phyloP scores from a whole-genome alignment of 2,329 filamentous ascomycete species.

The Cladobotryum mycophilum region DNA sequence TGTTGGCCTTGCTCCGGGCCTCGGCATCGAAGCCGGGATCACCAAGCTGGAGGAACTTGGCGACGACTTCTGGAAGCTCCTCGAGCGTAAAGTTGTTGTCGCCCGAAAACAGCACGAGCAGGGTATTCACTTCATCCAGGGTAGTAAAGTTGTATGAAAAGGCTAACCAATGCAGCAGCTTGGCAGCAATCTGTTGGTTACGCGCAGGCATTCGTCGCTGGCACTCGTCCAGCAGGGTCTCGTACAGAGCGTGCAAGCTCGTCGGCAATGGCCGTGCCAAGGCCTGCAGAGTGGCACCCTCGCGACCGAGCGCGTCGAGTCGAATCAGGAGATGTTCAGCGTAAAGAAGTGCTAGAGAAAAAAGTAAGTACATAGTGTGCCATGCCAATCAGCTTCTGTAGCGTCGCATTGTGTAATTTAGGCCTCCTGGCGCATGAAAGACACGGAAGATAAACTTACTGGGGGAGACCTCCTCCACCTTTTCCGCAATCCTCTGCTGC shows the following conservation, averaged over 20 bases:
- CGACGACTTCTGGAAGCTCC: slow-evolving; percentile 20
- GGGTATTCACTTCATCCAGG: slow-evolving; percentile 17
- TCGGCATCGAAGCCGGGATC: slow-evolving; percentile 21
- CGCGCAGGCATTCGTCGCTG: slow-evolving; percentile 17
- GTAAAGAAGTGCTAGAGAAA: slow-evolving; percentile 27
- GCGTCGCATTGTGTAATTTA: not conserved
- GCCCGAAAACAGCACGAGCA: slow-evolving; percentile 14
- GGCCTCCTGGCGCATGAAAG: not conserved
- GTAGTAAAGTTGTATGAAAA: slow-evolving; percentile 19
- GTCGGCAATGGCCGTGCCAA: slow-evolving; percentile 20
- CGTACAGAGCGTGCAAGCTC: slow-evolving; percentile 21
- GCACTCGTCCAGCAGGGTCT: slow-evolving; percentile 19
- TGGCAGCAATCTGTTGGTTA: slow-evolving; percentile 15
- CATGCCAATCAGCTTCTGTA: not conserved
- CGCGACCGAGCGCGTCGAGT: slow-evolving; percentile 25
- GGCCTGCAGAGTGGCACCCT: slow-evolving; percentile 25
- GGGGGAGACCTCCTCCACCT: slow-evolving; percentile 23
- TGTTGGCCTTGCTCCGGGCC: not conserved
- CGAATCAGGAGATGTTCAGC: slow-evolving; percentile 28
- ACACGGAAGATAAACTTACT: slow-evolving; percentile 23
- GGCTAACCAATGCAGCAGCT: slow-evolving; percentile 23
- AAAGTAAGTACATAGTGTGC: too few relatives aligned
- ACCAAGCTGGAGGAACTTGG: slow-evolving; percentile 21
- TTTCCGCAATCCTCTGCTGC: slow-evolving; percentile 24
- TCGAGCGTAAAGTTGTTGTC: slow-evolving; percentile 21